phyloP scores from a whole-genome alignment of 202 grass and related monocot species.

The Brachypodium distachyon region DNA sequence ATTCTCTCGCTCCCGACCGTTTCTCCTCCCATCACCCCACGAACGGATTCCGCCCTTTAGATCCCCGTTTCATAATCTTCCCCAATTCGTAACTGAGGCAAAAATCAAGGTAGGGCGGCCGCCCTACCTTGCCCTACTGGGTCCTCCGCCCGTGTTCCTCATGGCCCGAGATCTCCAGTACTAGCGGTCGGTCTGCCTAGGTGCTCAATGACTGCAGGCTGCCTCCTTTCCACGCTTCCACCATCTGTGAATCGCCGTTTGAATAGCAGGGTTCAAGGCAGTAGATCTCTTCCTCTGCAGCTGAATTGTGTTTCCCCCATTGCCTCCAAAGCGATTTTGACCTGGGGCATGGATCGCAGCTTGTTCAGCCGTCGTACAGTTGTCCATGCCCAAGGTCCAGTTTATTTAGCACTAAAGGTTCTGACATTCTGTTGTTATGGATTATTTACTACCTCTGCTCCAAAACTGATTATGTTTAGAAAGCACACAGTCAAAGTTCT shows the following conservation, averaged over 20 bases:
- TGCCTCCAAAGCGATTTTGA: not conserved
- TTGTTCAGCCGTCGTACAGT: not conserved
- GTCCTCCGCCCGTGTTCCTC: too few relatives aligned
- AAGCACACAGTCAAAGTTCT: not conserved
- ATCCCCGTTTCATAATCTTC: too few relatives aligned
- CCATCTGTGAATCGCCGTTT: not conserved
- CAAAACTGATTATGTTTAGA: not conserved
- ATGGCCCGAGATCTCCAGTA: not conserved
- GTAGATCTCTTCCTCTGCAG: not conserved
- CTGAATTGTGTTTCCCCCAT: not conserved
- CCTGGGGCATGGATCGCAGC: not conserved
- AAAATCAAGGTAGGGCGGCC: too few relatives aligned
- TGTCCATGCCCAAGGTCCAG: slow-evolving; percentile 17
- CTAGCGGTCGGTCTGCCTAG: not conserved
- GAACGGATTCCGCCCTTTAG: too few relatives aligned
- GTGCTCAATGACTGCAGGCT: slow-evolving; percentile 11
- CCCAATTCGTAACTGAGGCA: too few relatives aligned
- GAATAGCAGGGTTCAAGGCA: not conserved
- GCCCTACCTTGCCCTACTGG: too few relatives aligned
- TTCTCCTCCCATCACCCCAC: too few relatives aligned
- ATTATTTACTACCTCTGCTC: not conserved
- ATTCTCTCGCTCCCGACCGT: too few relatives aligned
- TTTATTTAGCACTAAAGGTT: not conserved
- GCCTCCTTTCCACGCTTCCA: not conserved
- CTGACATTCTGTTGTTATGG: not conserved